Conservation (phyloP, 148 eudicot species). For the Rheum nobile region DNA sequence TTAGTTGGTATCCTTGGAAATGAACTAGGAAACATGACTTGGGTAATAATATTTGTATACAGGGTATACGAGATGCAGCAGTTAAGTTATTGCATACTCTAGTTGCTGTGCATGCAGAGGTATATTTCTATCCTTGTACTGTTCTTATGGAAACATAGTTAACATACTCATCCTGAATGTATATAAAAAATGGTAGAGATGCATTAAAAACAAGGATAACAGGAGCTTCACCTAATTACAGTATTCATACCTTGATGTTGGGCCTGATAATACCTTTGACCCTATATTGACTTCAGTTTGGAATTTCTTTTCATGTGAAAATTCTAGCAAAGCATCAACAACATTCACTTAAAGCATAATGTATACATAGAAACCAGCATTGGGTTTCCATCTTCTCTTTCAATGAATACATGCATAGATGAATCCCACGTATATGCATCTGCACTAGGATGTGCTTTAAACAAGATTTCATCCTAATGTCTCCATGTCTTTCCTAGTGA, state of each 20-base stretch:
- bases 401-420: neutral
- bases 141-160: no score
- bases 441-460: neutral
- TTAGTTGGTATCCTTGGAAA: neutral
- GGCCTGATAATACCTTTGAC: neutral
- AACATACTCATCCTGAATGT: no score
- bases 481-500: neutral
- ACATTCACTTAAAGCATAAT: neutral
- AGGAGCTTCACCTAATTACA: neutral
- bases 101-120: conserved; percentile 98
- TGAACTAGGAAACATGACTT: neutral
- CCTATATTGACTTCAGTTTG: neutral
- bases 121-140: conserved; percentile 15
- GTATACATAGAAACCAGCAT: neutral
- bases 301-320: neutral
- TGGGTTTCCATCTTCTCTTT: neutral
- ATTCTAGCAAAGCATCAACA: neutral
- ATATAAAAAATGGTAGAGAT: no score
- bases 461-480: neutral
- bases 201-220: neutral
- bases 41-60: conserved; percentile 9
- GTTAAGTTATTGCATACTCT: conserved; percentile 77
- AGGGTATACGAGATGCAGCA: conserved; percentile 97
- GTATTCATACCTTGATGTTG: neutral
- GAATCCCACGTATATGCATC: neutral